Evolutionary conservation across 257 asterid species (phyloP), one percentile per base, ranked within the genome.

Genomic region (Thymus quinquecostatus): DNA sequence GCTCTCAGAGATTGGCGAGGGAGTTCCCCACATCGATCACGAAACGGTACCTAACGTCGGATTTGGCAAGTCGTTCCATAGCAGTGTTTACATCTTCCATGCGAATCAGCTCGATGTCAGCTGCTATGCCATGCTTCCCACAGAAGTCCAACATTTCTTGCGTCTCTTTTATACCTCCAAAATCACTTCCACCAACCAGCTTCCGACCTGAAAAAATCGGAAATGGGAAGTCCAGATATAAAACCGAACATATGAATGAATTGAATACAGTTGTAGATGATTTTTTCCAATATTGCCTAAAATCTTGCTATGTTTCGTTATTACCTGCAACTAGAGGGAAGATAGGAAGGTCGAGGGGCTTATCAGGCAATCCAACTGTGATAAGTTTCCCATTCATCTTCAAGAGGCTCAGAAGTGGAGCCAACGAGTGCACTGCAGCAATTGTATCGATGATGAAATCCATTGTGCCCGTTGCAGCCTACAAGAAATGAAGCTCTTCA

Each of bases 71-170:
- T 1, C 91, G 84, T 49, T 86, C 88, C 81, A 86, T 75, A 27
- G 92, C 89, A 10, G 56, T 66, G 78, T 86, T 86, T 41, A 86
- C 58, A 41, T 69, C 38, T 2, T 89, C 86, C 76, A 83, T 50
- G 1, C 72, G 60, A 27, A 89, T 77, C 55, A 86, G 72, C 76
- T 89, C 92, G 47, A 89, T 69, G 29, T 86, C 92, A 38, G 89
- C 75, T 32, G 80, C 66, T 60, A 86, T 85, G 70, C 82, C 83
- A 64, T 89, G 89, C 76, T 85, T 71, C 57, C 81, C 89, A 14
- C 91, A 85, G 48, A 86, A 89, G 53, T 86, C 87, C 9, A 89
- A 68, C 96, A 89, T 86, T 76, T 88, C 96, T 41, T 86, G 96
- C 0, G 87, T 85, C 84, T 86, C 90, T 72, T 88, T 86, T 71